Evolutionary conservation across 2,329 filamentous ascomycete species (phyloP).

Genomic region (Apiospora hydei): DNA sequence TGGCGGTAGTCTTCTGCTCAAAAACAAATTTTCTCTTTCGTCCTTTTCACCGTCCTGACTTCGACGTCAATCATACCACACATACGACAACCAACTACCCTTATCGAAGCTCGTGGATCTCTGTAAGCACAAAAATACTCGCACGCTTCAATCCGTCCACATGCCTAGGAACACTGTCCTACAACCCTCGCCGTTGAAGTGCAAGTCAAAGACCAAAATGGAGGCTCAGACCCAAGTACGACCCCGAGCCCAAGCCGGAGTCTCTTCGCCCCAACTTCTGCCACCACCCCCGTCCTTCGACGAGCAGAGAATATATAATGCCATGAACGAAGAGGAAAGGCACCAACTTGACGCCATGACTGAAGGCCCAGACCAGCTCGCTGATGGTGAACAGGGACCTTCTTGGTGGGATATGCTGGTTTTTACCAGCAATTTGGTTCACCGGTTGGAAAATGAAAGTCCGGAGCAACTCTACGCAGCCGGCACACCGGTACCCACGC

Average conservation of each 20-base stretch:
- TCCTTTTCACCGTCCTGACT: background rate
- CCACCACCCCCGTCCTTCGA: background rate
- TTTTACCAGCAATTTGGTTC: background rate
- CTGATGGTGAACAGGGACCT: background rate
- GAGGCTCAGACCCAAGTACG: background rate
- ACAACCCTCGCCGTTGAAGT: background rate
- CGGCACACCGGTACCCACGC: background rate
- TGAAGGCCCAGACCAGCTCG: no score
- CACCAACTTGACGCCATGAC: background rate
- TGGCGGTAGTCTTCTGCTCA: background rate
- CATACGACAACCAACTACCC: background rate
- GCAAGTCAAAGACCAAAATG: background rate
- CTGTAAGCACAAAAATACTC: background rate
- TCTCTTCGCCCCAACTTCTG: background rate
- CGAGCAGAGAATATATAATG: background rate
- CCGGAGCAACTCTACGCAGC: background rate
- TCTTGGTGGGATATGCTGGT: background rate
- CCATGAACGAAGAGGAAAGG: background rate
- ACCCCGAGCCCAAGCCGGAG: background rate
- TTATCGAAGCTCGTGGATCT: background rate
- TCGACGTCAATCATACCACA: background rate
- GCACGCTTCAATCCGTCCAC: background rate
- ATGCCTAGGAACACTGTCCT: background rate
- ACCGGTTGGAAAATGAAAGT: background rate
- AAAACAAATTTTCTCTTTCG: background rate